Percentiles rank a stretch among this genome's conserved stretches.
Evolutionary conservation across 768 basidiomycete genomes (phyloP).

Genomic region (Candolleomyces aberdarensis): DNA sequence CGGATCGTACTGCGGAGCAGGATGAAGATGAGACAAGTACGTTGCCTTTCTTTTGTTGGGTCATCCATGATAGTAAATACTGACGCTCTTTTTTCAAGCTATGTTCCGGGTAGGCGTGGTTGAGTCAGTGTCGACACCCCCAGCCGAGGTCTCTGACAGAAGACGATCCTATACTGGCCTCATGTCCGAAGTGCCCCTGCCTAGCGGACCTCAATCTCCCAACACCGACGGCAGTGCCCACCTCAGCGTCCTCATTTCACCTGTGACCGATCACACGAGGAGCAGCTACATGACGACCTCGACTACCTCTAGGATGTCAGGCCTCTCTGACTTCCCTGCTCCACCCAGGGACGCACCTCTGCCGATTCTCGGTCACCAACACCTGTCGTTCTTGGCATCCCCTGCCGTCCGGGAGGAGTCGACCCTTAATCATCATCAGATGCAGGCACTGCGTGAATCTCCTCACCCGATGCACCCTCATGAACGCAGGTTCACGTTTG

Average conservation of each 20-base stretch:
- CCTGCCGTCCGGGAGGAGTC: slow-evolving; percentile 24
- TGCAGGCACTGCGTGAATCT: neutral
- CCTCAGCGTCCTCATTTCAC: slow-evolving; percentile 22
- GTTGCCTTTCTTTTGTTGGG: slow-evolving; percentile 5
- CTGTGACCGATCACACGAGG: slow-evolving; percentile 32
- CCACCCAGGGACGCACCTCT: slow-evolving; percentile 40
- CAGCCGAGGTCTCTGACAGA: slow-evolving; percentile 35
- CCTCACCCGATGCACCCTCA: slow-evolving; percentile 7
- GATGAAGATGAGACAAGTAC: slow-evolving; percentile 44
- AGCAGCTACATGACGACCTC: slow-evolving; percentile 66
- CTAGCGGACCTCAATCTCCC: neutral
- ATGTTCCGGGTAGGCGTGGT: slow-evolving; percentile 48
- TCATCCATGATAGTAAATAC: neutral
- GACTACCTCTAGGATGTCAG: slow-evolving; percentile 59
- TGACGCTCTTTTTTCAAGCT: slow-evolving; percentile 26
- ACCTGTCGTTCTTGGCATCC: slow-evolving; percentile 42
- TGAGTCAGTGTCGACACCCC: slow-evolving; percentile 49
- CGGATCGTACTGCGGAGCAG: slow-evolving; percentile 25
- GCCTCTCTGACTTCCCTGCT: slow-evolving; percentile 68
- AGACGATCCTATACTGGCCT: slow-evolving; percentile 39
- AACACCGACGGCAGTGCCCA: slow-evolving; percentile 9
- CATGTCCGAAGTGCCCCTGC: slow-evolving; percentile 20
- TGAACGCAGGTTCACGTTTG: neutral
- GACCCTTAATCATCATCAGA: slow-evolving; percentile 1
- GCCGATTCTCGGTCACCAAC: slow-evolving; percentile 16